These are phyloP conservation scores for Mycena citricolor DNA, from an alignment of 1,284 basidiomycete genomes.

Conservation along the genomic window DNA sequence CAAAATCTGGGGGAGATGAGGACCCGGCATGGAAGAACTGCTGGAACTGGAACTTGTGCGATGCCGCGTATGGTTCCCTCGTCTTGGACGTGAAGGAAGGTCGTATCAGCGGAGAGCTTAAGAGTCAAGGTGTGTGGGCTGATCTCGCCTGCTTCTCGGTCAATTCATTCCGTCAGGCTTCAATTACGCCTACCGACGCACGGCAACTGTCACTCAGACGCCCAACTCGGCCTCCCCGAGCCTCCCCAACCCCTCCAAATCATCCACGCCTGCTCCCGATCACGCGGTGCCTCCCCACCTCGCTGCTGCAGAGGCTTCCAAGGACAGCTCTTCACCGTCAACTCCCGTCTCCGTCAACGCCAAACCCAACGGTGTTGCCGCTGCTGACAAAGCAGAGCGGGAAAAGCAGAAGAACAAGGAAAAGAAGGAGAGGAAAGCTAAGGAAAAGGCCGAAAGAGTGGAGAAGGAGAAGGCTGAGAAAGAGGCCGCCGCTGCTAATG, in stretches of 20 bases:
- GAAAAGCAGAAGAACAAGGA: constrained; percentile 57
- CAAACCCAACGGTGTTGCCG: constrained; percentile 42
- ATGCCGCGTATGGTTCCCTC: constrained; percentile 89
- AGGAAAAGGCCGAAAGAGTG: constrained; percentile 10
- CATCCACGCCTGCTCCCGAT: constrained; percentile 38
- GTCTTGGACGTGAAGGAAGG: constrained; percentile 90
- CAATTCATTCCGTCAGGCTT: constrained; percentile 68
- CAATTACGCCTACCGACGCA: constrained; percentile 91
- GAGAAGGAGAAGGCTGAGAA: constrained; percentile 46
- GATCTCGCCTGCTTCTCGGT: no score
- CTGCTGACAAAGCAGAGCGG: constrained; percentile 46
- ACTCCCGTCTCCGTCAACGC: constrained; percentile 28
- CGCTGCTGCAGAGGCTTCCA: constrained; percentile 27
- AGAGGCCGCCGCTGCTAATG: constrained; percentile 28
- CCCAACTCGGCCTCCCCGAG: constrained; percentile 38
- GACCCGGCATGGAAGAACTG: constrained; percentile 96
- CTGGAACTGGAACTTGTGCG: constrained; percentile 98
- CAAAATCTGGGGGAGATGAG: constrained; percentile 67
- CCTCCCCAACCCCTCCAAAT: constrained; percentile 39
- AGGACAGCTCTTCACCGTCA: constrained; percentile 21
- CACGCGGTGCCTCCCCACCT: constrained; percentile 38
- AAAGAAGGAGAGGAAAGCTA: constrained; percentile 52
- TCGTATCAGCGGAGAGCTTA: constrained; percentile 87
- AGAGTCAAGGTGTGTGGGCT: constrained; percentile 76
- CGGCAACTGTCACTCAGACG: constrained; percentile 51